Evolutionary conservation across 345 rosid genomes (phyloP).

Genomic region (Citrus hindsii): DNA sequence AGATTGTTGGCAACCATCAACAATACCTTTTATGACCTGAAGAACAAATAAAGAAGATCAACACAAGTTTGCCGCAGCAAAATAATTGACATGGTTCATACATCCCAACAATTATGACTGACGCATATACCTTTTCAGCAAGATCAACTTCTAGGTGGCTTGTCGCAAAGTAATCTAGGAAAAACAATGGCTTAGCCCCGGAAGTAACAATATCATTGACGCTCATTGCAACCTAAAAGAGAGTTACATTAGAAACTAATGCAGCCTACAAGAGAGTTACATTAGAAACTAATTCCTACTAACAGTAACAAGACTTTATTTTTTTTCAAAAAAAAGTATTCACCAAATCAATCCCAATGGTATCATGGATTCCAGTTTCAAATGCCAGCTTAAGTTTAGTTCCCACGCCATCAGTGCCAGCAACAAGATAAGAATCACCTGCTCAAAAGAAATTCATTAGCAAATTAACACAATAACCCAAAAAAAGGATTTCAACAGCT

Average conservation of each 20-base stretch:
- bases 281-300: slow-evolving; percentile 10
- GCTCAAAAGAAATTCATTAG: slow-evolving; percentile 14
- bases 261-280: slow-evolving; percentile 52
- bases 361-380: slow-evolving; percentile 85
- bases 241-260: slow-evolving; percentile 12
- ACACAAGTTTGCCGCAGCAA: neutral
- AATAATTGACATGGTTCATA: neutral
- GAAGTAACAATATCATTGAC: slow-evolving; percentile 96
- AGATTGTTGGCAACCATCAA: slow-evolving; percentile 83
- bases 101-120: neutral
- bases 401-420: slow-evolving; percentile 99
- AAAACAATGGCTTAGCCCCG: slow-evolving; percentile 91
- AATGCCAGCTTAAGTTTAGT: slow-evolving; percentile 93
- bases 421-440: slow-evolving; percentile 92
- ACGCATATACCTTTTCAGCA: slow-evolving; percentile 71
- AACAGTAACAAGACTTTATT: neutral
- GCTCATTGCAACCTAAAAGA: slow-evolving; percentile 85
- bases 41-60: neutral
- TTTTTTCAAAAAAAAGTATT: neutral
- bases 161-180: slow-evolving; percentile 94
- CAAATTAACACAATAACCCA: neutral
- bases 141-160: slow-evolving; percentile 93
- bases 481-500: neutral
- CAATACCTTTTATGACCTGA: slow-evolving; percentile 91
- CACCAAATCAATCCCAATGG: slow-evolving; percentile 94